Percentiles rank a stretch among this genome's conserved stretches.
phyloP scores from a whole-genome alignment of 2,329 filamentous ascomycete genomes.

The Mollisiaceae sp. region DNA sequence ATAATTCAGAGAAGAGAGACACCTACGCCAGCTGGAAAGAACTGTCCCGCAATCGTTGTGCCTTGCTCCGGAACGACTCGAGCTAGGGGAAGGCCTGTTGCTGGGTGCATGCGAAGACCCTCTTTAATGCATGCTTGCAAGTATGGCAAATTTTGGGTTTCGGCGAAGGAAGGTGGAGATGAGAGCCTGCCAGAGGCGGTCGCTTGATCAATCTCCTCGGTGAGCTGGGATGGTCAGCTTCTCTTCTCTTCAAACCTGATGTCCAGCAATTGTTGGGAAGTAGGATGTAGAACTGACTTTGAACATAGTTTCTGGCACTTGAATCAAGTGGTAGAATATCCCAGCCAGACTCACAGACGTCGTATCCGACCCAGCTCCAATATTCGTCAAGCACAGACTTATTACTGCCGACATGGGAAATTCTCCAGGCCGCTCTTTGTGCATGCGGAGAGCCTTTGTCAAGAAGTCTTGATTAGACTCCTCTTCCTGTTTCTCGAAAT shows the following conservation, averaged over 20 bases:
- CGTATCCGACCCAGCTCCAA: slow-evolving; percentile 1
- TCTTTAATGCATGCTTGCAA: slow-evolving; percentile 60
- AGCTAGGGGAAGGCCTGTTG: slow-evolving; percentile 53
- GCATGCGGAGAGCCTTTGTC: neutral
- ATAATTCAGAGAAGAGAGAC: slow-evolving; percentile 2
- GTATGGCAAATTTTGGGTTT: slow-evolving; percentile 52
- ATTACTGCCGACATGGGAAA: neutral
- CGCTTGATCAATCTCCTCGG: slow-evolving; percentile 40
- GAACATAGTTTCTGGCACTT: neutral
- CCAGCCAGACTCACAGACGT: slow-evolving; percentile 5
- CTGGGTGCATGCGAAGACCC: slow-evolving; percentile 46
- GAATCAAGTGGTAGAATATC: slow-evolving; percentile 2
- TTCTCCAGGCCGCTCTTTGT: neutral
- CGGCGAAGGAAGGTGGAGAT: slow-evolving; percentile 31
- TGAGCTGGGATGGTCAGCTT: slow-evolving; percentile 27
- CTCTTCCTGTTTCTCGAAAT: neutral
- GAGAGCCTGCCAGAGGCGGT: slow-evolving; percentile 22
- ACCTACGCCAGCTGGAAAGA: slow-evolving; percentile 48
- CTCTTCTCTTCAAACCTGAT: neutral
- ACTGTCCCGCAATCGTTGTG: slow-evolving; percentile 47
- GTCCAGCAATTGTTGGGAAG: neutral
- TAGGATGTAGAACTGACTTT: neutral
- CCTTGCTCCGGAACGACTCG: slow-evolving; percentile 53
- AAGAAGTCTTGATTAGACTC: neutral
- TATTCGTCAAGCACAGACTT: neutral